Evolutionary conservation across 306 rosid species (phyloP).

Genomic region (Citrullus amarus): DNA sequence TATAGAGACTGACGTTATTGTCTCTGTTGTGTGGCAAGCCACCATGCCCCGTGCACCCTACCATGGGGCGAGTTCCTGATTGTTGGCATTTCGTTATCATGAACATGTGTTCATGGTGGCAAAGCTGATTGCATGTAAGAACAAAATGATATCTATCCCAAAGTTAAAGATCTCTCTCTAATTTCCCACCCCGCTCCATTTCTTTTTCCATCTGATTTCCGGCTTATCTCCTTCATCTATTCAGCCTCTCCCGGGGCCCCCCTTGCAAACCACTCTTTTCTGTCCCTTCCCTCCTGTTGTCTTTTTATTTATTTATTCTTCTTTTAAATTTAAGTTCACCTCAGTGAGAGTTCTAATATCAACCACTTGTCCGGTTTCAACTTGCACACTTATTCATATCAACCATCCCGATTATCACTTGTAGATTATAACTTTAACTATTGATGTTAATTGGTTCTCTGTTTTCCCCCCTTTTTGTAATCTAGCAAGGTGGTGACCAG

Average conservation of each 20-base stretch:
- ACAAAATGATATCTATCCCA: background rate
- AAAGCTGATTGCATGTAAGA: background rate
- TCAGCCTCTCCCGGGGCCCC: background rate
- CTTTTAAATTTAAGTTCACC: background rate
- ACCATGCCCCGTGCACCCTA: background rate
- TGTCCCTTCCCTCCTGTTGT: background rate
- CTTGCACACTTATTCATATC: background rate
- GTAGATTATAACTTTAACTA: background rate
- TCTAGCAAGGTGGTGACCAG: conserved; percentile 83
- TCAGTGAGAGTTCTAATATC: background rate
- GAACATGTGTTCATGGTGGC: background rate
- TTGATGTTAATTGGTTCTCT: background rate
- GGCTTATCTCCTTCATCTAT: background rate
- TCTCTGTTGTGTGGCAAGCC: background rate
- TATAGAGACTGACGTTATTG: background rate
- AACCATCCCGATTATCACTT: background rate
- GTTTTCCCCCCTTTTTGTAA: conserved; percentile 17
- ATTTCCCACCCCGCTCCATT: background rate
- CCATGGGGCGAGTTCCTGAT: background rate
- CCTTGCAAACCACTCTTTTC: background rate
- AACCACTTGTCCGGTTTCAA: background rate
- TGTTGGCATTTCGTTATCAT: background rate
- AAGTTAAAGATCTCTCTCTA: background rate
- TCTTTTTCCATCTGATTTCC: background rate
- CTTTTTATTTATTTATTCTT: background rate